Evolutionary conservation across 2,329 filamentous ascomycete genomes (phyloP).

Genomic region (Neofusicoccum sp.): DNA sequence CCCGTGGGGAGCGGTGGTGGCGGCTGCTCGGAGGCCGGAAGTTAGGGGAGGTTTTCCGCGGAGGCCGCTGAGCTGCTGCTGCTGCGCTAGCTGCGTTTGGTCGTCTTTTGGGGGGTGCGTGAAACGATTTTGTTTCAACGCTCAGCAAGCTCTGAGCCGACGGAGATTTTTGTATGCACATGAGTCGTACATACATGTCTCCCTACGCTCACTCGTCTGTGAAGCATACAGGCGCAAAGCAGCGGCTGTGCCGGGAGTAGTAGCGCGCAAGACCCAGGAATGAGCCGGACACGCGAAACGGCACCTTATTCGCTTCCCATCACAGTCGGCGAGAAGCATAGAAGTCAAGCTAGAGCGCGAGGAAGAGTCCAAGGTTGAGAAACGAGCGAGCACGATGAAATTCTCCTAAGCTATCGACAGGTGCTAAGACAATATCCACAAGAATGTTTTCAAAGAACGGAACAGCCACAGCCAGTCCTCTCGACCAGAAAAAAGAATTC

Average conservation of each 20-base stretch:
- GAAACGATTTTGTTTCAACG: not conserved
- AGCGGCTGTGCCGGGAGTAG: too few species aligned
- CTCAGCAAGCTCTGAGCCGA: not conserved
- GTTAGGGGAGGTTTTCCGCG: not conserved
- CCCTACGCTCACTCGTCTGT: not conserved
- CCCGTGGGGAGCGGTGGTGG: too few species aligned
- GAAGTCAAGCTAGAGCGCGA: too few species aligned
- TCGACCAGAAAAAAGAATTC: not conserved
- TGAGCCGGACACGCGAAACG: not conserved
- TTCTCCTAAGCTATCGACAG: not conserved
- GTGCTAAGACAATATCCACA: constrained; percentile 2
- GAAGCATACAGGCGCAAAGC: not conserved
- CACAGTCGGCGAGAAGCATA: too few species aligned
- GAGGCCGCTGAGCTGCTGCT: not conserved
- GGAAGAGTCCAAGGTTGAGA: too few species aligned
- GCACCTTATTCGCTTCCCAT: too few species aligned
- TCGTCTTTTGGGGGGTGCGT: not conserved
- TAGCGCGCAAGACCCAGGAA: not conserved
- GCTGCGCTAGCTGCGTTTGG: not conserved
- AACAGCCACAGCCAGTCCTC: too few species aligned
- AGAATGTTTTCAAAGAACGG: not conserved
- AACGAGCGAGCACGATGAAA: not conserved
- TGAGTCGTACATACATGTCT: constrained; percentile 7
- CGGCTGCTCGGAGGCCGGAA: not conserved
- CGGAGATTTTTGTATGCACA: not conserved